phyloP scores from a whole-genome alignment of 305 asterid species.

The Ilex paraguariensis region DNA sequence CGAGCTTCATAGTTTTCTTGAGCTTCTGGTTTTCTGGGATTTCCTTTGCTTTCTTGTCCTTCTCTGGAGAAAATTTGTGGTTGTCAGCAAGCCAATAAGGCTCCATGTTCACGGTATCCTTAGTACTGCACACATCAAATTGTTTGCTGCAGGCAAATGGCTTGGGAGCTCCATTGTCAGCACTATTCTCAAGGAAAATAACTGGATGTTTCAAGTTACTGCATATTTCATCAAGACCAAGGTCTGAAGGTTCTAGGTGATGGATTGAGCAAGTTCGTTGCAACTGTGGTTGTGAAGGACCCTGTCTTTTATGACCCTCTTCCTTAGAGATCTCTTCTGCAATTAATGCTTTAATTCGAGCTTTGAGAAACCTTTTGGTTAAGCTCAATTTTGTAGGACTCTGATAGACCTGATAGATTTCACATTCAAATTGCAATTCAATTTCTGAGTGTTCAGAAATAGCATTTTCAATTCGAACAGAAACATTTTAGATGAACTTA shows the following conservation, averaged over 20 bases:
- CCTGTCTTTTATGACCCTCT: conserved; percentile 8
- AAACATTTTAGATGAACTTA: conserved; percentile 21
- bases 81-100: background rate
- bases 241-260: conserved; percentile 48
- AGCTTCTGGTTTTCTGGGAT: conserved; percentile 7
- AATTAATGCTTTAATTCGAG: conserved; percentile 49
- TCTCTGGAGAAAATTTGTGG: background rate
- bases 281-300: conserved; percentile 27
- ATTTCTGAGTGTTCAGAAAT: too few relatives aligned
- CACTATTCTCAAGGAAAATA: conserved; percentile 29
- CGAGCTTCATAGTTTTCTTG: background rate
- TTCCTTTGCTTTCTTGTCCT: conserved; percentile 1
- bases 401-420: conserved; percentile 25
- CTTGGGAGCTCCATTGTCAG: conserved; percentile 8
- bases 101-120: background rate
- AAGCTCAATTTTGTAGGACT: conserved; percentile 16
- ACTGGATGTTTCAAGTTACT: conserved; percentile 35
- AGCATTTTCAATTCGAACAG: background rate
- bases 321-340: conserved; percentile 33
- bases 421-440: too few relatives aligned
- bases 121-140: background rate
- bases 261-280: conserved; percentile 57
- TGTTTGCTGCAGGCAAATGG: background rate
- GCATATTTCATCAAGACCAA: conserved; percentile 24
- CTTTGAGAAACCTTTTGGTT: conserved; percentile 40